Conservation (phyloP, 2,329 filamentous ascomycete genomes). For the Endocalyx cinctus region DNA sequence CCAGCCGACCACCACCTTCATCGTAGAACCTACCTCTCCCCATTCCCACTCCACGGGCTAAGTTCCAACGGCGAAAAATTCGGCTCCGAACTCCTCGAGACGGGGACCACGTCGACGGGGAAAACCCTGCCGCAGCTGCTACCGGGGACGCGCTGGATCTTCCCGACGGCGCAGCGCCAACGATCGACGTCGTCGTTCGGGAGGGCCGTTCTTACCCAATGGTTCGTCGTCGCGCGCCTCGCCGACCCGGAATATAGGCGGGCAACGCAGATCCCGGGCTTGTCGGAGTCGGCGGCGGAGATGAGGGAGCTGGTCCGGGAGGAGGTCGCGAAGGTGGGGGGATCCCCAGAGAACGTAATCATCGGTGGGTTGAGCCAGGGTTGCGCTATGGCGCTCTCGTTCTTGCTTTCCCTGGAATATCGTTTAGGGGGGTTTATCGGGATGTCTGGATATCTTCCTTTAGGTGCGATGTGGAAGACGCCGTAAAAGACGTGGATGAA, state of each 20-base stretch:
- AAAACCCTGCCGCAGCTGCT: slow-evolving; percentile 26
- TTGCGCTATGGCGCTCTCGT: slow-evolving; percentile 40
- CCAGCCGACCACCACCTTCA: no score
- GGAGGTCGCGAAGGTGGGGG: slow-evolving; percentile 23
- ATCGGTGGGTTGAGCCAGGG: slow-evolving; percentile 51
- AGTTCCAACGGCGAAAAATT: slow-evolving; percentile 16
- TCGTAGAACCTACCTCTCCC: slow-evolving; percentile 11
- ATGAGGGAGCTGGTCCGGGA: slow-evolving; percentile 28
- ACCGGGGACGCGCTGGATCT: slow-evolving; percentile 40
- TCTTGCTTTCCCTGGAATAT: slow-evolving; percentile 34
- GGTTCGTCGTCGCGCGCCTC: slow-evolving; percentile 45
- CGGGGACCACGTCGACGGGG: slow-evolving; percentile 15
- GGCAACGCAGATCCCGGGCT: slow-evolving; percentile 39
- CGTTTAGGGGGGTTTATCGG: slow-evolving; percentile 39
- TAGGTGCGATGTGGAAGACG: slow-evolving; percentile 27
- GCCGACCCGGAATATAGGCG: slow-evolving; percentile 34
- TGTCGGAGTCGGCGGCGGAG: slow-evolving; percentile 35
- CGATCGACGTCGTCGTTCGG: slow-evolving; percentile 37
- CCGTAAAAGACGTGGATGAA: slow-evolving; percentile 11
- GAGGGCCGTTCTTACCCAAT: slow-evolving; percentile 38
- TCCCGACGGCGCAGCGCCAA: slow-evolving; percentile 42
- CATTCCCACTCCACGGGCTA: slow-evolving; percentile 10
- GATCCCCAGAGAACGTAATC: slow-evolving; percentile 35
- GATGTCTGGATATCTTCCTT: slow-evolving; percentile 43
- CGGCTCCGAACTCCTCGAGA: slow-evolving; percentile 25